Base-by-base conservation (phyloP, 768 basidiomycete genomes). In the Boletus fagicola region DNA sequence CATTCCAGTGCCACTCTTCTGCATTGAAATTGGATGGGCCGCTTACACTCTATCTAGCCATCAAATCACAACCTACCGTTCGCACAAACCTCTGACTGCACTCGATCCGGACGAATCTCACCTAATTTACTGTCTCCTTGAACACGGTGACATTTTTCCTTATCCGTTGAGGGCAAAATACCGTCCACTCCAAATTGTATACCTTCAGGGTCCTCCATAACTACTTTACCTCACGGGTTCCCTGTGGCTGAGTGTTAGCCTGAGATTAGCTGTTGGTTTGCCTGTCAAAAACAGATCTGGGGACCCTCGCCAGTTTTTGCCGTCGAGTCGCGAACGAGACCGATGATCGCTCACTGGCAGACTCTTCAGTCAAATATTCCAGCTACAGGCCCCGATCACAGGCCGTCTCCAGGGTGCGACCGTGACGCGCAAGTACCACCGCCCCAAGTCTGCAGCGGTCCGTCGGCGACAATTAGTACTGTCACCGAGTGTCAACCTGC, bases 231-330 rank as follows among this genome's bases (percentile, higher is more conserved):
- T 62, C 53, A 64, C 45, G 0, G 0, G 4, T 26, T 63, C 62
- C 61, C 61, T 53, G 61, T 62, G 46, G 40, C 53, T 12, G 28
- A 46, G 31, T 18, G 20, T 30, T 49, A 18, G 54, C 54, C 51
- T 20, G 20, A 62, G 62, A 62, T 62, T 58, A 10, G 51, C 55
- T 49, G 16, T 62, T 15, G 2, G n/a, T n/a, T 44, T 53, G 4
- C 61, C 20, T 12, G 49, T 26, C 60, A 39, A 39, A 8, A 3
- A 20, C 12, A 38, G 60, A 61, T 61, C 60, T 43, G 53, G 40
- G 55, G 42, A 30, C 33, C 26, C 11, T 20, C 35, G 9, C 18
- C 31, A 53, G 26, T 8, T 9, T 54, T 54, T 28, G 15, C 20
- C 16, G 10, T 10, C 31, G 5, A 35, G 33, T 13, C 35, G 26